Evolutionary conservation across 179 eudicot species (phyloP), one percentile per base, ranked within the genome.

Genomic region (Corrigiola litoralis): DNA sequence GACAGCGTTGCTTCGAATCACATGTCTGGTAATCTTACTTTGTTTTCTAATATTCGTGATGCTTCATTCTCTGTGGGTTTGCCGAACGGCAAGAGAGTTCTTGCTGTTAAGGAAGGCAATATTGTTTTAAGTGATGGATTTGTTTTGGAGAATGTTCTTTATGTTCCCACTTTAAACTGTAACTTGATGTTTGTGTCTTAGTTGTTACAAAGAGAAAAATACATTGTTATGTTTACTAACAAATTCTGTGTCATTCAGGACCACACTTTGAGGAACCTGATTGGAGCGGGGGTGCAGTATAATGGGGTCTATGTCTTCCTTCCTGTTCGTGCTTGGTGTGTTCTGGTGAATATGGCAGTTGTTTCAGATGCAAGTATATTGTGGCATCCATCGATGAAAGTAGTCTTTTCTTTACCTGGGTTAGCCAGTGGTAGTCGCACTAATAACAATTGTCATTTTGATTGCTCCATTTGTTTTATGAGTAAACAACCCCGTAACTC

Each of bases 341-440:
- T 6, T n/a, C 59, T 13, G 7, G 59, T 25, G 1, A 28, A 32
- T n/a, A 8, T 2, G 3, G 46, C 20, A 0, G 41, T 4, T 2
- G 46, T 58, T 34, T 9, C 41, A 7, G 61, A 56, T 16, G 37
- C 29, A 13, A 31, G 10, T 12, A 6, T 14, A 24, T 20, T 56
- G 6, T 58, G 62, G 62, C 31, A 58, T 33, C 62, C 62, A 2
- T 58, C 45, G 0, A 32, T 17, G 46, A 20, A 58, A 58, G 46
- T 58, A 20, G 45, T 36, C 1, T 57, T 17, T 2, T 36, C 8
- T 58, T 21, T 58, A 21, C 46, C 10, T 36, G 62, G 41, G 4
- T 13, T 20, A 18, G 41, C 28, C 6, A 36, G 16, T 58, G 42
- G 16, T 36, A 33, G 20, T 13, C 18, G 8, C 3, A 36, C 1